phyloP scores from a whole-genome alignment of 2,329 filamentous ascomycete species.

The Diaporthe vaccinii region DNA sequence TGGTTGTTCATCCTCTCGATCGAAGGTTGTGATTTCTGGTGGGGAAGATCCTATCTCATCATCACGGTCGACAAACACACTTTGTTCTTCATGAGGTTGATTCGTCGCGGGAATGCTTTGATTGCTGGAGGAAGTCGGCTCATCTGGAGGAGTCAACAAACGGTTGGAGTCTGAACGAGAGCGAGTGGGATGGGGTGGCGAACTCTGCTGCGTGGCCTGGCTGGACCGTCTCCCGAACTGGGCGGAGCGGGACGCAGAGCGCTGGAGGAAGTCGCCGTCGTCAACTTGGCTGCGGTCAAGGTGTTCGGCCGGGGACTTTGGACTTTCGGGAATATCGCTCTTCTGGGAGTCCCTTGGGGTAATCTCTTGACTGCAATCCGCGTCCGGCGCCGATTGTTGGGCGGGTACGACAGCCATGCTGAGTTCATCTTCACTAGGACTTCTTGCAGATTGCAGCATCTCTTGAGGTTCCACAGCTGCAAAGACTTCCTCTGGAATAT shows the following conservation, averaged over 20 bases:
- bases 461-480: constrained; percentile 54
- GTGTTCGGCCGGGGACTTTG: constrained; percentile 3
- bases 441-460: constrained; percentile 22
- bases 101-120: constrained; percentile 33
- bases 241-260: constrained; percentile 32
- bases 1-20: constrained; percentile 21
- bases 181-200: constrained; percentile 46
- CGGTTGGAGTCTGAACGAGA: constrained; percentile 58
- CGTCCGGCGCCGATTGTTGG: background rate
- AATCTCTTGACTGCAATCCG: background rate
- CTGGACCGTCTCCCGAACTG: constrained; percentile 42
- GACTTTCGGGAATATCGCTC: background rate
- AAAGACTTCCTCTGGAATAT: constrained; percentile 66
- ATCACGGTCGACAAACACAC: constrained; percentile 2
- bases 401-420: constrained; percentile 46
- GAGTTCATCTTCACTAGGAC: constrained; percentile 45
- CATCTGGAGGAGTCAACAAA: constrained; percentile 65
- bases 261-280: constrained; percentile 31
- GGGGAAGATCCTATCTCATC: constrained; percentile 40
- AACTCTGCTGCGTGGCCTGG: constrained; percentile 42
- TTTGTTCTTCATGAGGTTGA: constrained; percentile 12
- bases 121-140: constrained; percentile 56
- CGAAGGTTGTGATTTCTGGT: constrained; percentile 38
- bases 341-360: background rate
- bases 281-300: constrained; percentile 6